Evolutionary conservation across 2,329 filamentous ascomycete species (phyloP).

Genomic region (Fusarium coffeatum): DNA sequence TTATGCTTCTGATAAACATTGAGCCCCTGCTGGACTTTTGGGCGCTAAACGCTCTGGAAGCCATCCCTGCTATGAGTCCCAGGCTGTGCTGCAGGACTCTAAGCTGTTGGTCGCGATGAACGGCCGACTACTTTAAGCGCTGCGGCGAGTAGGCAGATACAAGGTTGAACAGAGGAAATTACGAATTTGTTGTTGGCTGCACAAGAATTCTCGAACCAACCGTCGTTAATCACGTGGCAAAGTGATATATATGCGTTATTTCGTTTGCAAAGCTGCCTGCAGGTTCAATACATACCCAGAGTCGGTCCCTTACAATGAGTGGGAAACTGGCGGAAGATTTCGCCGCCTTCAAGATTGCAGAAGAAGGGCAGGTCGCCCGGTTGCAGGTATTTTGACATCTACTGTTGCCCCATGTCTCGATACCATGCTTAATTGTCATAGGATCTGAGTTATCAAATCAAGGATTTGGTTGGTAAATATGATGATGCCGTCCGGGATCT

Average conservation of each 20-base stretch:
- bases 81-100: neutral
- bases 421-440: neutral
- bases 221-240: neutral
- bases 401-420: rapidly evolving
- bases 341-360: neutral
- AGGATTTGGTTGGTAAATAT: neutral
- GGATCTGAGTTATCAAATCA: neutral
- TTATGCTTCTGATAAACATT: too few species aligned
- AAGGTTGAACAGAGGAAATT: neutral
- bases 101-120: neutral
- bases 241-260: neutral
- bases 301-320: neutral
- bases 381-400: neutral
- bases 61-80: neutral
- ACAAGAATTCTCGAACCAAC: neutral
- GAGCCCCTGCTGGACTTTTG: neutral
- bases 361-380: neutral
- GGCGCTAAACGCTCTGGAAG: neutral
- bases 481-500: neutral
- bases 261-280: neutral
- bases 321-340: neutral
- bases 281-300: neutral
- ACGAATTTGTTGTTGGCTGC: neutral
- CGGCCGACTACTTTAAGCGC: neutral
- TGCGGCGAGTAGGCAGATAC: neutral